A percentile compares a stretch with the other conserved stretches of the same genome.
Evolutionary conservation across 495 filamentous ascomycete genomes (phyloP).

Genomic region (Aspergillus incahuasiensis): DNA sequence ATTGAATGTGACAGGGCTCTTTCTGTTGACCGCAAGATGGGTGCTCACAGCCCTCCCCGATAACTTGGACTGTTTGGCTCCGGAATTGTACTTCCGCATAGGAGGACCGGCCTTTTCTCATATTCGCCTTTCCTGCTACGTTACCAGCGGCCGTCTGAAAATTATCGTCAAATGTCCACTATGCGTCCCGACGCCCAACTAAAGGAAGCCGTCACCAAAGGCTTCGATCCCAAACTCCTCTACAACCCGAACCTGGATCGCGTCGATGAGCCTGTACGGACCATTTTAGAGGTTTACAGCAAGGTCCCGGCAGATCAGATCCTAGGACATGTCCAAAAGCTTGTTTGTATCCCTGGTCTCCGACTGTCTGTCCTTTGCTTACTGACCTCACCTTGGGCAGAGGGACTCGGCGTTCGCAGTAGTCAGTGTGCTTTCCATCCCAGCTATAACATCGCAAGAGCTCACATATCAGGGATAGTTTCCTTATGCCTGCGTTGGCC

Average conservation of each 20-base stretch:
- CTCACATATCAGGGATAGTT: slow-evolving; percentile 20
- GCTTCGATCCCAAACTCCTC: neutral
- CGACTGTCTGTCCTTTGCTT: neutral
- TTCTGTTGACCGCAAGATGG: no score
- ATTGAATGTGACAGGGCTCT: no score
- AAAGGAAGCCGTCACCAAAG: neutral
- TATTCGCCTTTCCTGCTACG: no score
- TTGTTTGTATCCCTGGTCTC: slow-evolving; percentile 30
- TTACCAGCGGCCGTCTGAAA: no score
- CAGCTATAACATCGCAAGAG: neutral
- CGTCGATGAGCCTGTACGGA: slow-evolving; percentile 21
- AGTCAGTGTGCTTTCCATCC: neutral
- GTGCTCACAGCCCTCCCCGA: no score
- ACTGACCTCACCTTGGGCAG: neutral
- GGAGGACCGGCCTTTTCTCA: no score
- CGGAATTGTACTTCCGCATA: no score
- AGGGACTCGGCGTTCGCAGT: neutral
- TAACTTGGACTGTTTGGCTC: no score
- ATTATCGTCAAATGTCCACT: slow-evolving; percentile 18
- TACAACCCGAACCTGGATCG: slow-evolving; percentile 31
- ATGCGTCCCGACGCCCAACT: neutral
- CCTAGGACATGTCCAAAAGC: slow-evolving; percentile 40
- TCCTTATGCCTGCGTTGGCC: slow-evolving; percentile 51
- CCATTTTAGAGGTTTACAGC: slow-evolving; percentile 45
- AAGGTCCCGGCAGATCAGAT: slow-evolving; percentile 40